Evolutionary conservation across 805 yeast genomes (phyloP).

Genomic region (Ogataea dorogensis): DNA sequence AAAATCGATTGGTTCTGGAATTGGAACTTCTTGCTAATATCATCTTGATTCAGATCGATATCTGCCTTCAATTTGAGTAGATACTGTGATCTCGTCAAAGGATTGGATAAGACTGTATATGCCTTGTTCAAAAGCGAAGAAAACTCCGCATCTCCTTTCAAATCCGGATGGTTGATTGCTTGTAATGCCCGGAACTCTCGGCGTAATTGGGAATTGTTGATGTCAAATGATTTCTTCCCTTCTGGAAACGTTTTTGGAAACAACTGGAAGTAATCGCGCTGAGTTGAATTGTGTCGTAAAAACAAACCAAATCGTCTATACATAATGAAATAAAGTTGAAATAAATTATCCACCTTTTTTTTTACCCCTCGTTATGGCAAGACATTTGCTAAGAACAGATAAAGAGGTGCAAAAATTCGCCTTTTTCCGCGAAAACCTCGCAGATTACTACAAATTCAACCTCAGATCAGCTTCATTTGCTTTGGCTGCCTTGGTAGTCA

Average conservation of each 20-base stretch:
- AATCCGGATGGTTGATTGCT: conserved; percentile 80
- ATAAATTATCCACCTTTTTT: not conserved
- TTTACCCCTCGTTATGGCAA: conserved; percentile 28
- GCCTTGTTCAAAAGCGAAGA: conserved; percentile 73
- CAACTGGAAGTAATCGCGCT: conserved; percentile 49
- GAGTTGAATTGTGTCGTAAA: conserved; percentile 2
- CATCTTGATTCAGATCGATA: conserved; percentile 61
- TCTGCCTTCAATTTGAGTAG: conserved; percentile 43
- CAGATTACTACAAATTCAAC: conserved; percentile 32
- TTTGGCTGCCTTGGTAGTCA: conserved; percentile 30
- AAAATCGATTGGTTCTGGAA: conserved; percentile 51
- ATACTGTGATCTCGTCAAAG: conserved; percentile 69
- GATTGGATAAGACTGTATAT: conserved; percentile 66
- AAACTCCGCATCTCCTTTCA: conserved; percentile 30
- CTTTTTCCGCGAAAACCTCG: conserved; percentile 32
- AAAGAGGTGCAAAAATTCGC: conserved; percentile 32
- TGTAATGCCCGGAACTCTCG: conserved; percentile 76
- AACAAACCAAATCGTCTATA: not conserved
- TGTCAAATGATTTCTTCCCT: conserved; percentile 59
- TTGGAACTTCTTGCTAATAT: conserved; percentile 39
- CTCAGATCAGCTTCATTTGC: conserved; percentile 31
- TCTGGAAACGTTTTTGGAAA: conserved; percentile 76
- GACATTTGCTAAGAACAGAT: conserved; percentile 35
- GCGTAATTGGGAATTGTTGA: conserved; percentile 57
- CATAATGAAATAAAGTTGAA: conserved; percentile 1